Percentiles rank a stretch among this genome's conserved stretches.
These are phyloP conservation scores for Hypoxylon subgilvum DNA, from an alignment of 495 filamentous ascomycete species.

Conservation along the genomic window DNA sequence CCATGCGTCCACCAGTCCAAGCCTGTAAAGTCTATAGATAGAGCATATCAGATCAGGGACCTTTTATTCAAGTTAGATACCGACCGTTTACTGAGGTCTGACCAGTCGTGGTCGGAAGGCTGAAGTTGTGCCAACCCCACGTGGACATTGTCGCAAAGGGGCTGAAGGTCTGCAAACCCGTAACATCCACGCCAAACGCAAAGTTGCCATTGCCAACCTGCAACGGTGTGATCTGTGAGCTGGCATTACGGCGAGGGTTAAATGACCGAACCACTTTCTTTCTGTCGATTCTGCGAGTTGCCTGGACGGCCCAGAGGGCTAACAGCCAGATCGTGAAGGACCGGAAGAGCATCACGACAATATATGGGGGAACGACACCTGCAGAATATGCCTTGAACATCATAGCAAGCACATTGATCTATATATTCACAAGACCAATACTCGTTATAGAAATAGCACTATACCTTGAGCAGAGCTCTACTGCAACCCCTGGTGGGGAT, in stretches of 20 bases:
- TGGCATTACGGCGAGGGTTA: constrained; percentile 52
- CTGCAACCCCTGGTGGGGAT: constrained; percentile 24
- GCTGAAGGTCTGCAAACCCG: constrained; percentile 64
- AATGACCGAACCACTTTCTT: constrained; percentile 48
- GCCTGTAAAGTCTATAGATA: constrained; percentile 48
- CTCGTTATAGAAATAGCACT: constrained; percentile 6
- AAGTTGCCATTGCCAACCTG: constrained; percentile 65
- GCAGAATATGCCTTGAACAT: background rate
- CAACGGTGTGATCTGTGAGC: constrained; percentile 55
- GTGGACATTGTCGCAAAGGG: constrained; percentile 62
- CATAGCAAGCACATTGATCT: background rate
- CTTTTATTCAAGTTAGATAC: background rate
- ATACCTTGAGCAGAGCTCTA: constrained; percentile 14
- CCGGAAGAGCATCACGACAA: constrained; percentile 6
- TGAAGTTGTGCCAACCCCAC: constrained; percentile 66
- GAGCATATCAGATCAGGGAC: constrained; percentile 2
- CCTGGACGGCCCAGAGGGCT: constrained; percentile 17
- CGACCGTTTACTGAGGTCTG: constrained; percentile 48
- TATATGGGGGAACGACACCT: background rate
- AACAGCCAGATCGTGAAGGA: constrained; percentile 5
- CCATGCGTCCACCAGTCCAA: constrained; percentile 61
- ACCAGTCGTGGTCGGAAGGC: constrained; percentile 51
- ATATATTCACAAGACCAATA: constrained; percentile 4
- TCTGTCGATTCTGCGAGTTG: constrained; percentile 39
- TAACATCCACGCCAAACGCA: constrained; percentile 60